Evolutionary conservation across 23 red algal genomes (phyloP).

Genomic region (Gracilaria gracilis): DNA sequence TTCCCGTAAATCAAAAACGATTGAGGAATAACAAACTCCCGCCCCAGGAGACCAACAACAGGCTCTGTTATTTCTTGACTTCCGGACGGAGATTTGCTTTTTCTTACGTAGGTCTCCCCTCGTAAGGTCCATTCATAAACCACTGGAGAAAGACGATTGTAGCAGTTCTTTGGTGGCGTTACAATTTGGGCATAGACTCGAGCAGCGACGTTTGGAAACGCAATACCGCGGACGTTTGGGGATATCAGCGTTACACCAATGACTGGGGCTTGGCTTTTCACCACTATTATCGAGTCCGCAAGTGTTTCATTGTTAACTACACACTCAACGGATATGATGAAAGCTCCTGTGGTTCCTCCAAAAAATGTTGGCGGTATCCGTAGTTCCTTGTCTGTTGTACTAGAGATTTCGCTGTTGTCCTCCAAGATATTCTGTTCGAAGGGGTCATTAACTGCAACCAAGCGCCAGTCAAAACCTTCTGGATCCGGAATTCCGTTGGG

Average conservation of each 20-base stretch:
- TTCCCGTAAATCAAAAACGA: conserved; percentile 37
- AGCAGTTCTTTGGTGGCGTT: conserved; percentile 45
- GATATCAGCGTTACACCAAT: conserved; percentile 57
- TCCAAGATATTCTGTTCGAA: conserved; percentile 17
- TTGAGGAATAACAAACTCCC: conserved; percentile 72
- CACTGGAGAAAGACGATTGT: conserved; percentile 38
- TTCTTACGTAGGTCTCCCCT: conserved; percentile 4
- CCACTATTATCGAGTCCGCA: conserved; percentile 15
- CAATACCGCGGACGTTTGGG: conserved; percentile 23
- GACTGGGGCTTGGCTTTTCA: conserved; percentile 40
- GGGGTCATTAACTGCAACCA: conserved; percentile 1
- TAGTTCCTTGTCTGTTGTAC: conserved; percentile 1
- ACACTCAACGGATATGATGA: conserved; percentile 30
- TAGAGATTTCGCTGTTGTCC: background rate
- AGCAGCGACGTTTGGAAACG: conserved; percentile 50
- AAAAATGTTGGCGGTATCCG: conserved; percentile 49
- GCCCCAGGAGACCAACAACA: conserved; percentile 49
- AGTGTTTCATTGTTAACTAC: conserved; percentile 50
- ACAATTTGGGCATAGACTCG: conserved; percentile 49
- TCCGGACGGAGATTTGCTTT: background rate
- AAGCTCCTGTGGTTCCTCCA: conserved; percentile 30
- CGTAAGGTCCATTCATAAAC: conserved; percentile 52
- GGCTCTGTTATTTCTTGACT: conserved; percentile 2
- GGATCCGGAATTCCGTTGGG: conserved; percentile 46
- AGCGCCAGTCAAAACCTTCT: conserved; percentile 46